Percentiles rank a stretch among this genome's conserved stretches.
phyloP scores from a whole-genome alignment of 2,329 filamentous ascomycete species.

The Ascochyta viciae-villosae region DNA sequence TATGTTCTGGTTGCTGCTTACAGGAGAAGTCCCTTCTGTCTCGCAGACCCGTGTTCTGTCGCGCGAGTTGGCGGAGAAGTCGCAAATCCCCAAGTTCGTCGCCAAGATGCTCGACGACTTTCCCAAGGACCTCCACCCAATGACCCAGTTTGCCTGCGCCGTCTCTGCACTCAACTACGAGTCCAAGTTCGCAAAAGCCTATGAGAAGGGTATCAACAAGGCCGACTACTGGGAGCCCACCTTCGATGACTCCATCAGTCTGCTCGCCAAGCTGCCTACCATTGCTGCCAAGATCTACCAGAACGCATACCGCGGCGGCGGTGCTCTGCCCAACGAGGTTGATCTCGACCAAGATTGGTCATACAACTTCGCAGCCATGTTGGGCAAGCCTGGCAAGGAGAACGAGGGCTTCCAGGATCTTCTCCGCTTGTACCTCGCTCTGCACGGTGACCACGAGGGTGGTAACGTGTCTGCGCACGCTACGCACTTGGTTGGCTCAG shows the following conservation, averaged over 20 bases:
- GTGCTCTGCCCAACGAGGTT: conserved; percentile 75
- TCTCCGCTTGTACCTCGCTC: conserved; percentile 88
- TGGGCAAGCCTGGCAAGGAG: conserved; percentile 86
- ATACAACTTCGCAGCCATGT: conserved; percentile 97
- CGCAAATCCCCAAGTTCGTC: conserved; percentile 81
- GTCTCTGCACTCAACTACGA: conserved; percentile 96
- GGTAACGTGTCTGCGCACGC: conserved; percentile 96
- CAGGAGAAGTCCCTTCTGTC: conserved; percentile 85
- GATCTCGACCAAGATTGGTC: conserved; percentile 93
- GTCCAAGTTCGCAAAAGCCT: conserved; percentile 90
- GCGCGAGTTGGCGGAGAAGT: conserved; percentile 85
- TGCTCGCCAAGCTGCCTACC: conserved; percentile 94
- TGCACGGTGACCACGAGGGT: conserved; percentile 97
- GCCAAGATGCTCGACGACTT: conserved; percentile 88
- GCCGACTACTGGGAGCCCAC: conserved; percentile 99
- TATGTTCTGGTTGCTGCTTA: conserved; percentile 99
- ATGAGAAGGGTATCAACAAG: conserved; percentile 90
- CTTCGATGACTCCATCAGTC: conserved; percentile 91
- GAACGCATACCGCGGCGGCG: conserved; percentile 78
- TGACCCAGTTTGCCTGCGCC: conserved; percentile 96
- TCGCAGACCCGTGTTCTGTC: conserved; percentile 83
- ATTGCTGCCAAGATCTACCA: conserved; percentile 98
- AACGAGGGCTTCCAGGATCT: conserved; percentile 96
- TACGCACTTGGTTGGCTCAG: conserved; percentile 93
- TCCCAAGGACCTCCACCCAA: conserved; percentile 89